Evolutionary conservation across 805 yeast genomes (phyloP), one percentile per base, ranked within the genome.

Genomic region (Metschnikowia vanudenii): DNA sequence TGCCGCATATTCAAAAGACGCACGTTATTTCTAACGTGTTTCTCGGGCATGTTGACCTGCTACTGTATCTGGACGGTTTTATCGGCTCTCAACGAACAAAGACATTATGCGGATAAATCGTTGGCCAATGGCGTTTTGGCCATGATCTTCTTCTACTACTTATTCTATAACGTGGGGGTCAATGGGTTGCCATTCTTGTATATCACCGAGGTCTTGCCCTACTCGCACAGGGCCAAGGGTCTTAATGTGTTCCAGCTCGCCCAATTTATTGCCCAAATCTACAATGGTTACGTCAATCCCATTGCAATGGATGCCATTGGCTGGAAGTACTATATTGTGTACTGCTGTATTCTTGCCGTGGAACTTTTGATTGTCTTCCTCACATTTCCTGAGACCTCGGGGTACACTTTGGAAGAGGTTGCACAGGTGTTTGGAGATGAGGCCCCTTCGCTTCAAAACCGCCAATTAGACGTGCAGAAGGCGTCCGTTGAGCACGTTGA

Each of bases 91-190:
- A 73, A 72, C 58, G 74, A 68, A 51, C 58, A 74, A 55, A 60
- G 69, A 36, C 51, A 70, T 53, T 73, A 71, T 54, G 58, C 64
- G 46, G 66, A 75, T 46, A 72, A 72, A 50, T 17, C 61, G 3
- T 58, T 70, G 26, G 76, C 74, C 40, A 64, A 65, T 45, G 81
- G 78, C 49, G 79, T 75, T 20, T 66, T 71, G 56, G 78, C 78
- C 7, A 73, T 78, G 76, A 73, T 79, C 41, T 78, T 75, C 69
- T 55, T 76, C 29, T 75, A 65, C 69, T 67, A 69, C 59, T 54
- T 61, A 43, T 63, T 67, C 34, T 76, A 75, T 61, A 65, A 73
- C 53, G 59, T 68, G 37, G 76, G 75, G 32, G 56, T 63, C 43
- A 73, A 74, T 47, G 79, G 79, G 41, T 64, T 75, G 45, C 77